Base-by-base conservation (phyloP, 768 basidiomycete species). In the Tremella fuciformis region DNA sequence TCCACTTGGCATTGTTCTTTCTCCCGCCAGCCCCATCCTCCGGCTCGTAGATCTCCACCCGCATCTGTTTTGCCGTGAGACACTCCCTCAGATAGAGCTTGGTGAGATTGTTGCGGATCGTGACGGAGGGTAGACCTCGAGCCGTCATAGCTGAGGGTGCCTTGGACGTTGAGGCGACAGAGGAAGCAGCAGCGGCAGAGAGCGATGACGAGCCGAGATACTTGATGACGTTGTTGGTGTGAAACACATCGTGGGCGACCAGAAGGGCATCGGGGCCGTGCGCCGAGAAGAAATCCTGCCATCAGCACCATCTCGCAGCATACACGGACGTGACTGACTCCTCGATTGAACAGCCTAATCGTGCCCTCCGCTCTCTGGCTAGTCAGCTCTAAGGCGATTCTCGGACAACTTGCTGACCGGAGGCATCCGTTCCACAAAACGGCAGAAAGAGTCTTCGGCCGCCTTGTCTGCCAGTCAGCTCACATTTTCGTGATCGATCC, bases 141-240 rank as follows among this genome's bases (percentile, higher is more conserved):
- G 69, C 58, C 11, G 76, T 73, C 37, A 66, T 74, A 25, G 58
- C 61, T 4, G 42, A 46, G 6, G 42, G n/a, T 18, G 8, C 22
- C 22, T 46, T 46, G 22, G 42, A 46, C 22, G 42, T 6, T 8
- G 70, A 65, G 4, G 62, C 49, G 16, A 53, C 24, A 19, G 57
- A 53, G 2, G 67, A 66, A 1, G 62, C 50, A 16, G 61, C 44
- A 21, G 57, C 7, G n/a, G 47, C 26, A 3, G 61, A 42, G n/a
- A 25, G 40, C 16, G 41, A 52, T 2, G 60, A 55, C 1, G 60
- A 57, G 6, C 94, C 94, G 41, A 96, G 84, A 73, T 89, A 88
- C 77, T 94, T 94, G 77, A 99, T 82, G 58, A 97, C 92, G 0
- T 89, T 87, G 67, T 89, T 88, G 1, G 96, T 99, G 56, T 78